phyloP scores from a whole-genome alignment of 2,329 filamentous ascomycete genomes.

The Dendrostoma leiphaemia region DNA sequence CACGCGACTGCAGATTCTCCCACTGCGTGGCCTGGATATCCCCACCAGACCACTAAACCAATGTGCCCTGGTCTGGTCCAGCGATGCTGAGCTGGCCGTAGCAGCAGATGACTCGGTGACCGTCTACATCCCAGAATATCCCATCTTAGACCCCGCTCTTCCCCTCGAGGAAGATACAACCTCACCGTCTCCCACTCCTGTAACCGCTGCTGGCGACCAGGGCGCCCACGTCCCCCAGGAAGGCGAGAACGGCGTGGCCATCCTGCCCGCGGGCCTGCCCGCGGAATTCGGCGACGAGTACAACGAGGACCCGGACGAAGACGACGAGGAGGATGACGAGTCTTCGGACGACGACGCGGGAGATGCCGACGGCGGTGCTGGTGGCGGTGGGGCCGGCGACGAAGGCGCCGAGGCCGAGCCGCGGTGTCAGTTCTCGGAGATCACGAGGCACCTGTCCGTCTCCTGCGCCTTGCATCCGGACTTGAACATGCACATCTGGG shows the following conservation, averaged over 20 bases:
- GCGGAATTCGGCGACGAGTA: slow-evolving; percentile 23
- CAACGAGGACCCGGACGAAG: slow-evolving; percentile 19
- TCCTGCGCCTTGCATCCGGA: slow-evolving; percentile 37
- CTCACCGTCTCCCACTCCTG: too few species aligned
- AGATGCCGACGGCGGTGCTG: slow-evolving; percentile 6
- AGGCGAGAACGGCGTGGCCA: slow-evolving; percentile 3
- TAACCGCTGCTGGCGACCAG: slow-evolving; percentile 10
- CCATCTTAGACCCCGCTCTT: slow-evolving; percentile 14
- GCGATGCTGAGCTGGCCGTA: slow-evolving; percentile 56
- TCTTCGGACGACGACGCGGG: slow-evolving; percentile 20
- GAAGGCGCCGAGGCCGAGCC: neutral
- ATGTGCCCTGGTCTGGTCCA: slow-evolving; percentile 50
- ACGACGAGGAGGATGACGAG: slow-evolving; percentile 11
- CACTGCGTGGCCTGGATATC: slow-evolving; percentile 38
- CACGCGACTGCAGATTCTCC: slow-evolving; percentile 35
- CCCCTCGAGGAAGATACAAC: slow-evolving; percentile 13
- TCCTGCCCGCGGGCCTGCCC: slow-evolving; percentile 15
- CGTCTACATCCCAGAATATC: slow-evolving; percentile 49
- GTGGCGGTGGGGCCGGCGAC: neutral
- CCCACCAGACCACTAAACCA: slow-evolving; percentile 28
- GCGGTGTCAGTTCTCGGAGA: slow-evolving; percentile 30
- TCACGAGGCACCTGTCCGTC: slow-evolving; percentile 33
- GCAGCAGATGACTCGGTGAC: slow-evolving; percentile 54
- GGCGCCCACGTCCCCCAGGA: slow-evolving; percentile 1
- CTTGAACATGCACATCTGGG: slow-evolving; percentile 46